Base-by-base conservation (phyloP, 2,329 filamentous ascomycete species). In the Colletotrichum sp. region DNA sequence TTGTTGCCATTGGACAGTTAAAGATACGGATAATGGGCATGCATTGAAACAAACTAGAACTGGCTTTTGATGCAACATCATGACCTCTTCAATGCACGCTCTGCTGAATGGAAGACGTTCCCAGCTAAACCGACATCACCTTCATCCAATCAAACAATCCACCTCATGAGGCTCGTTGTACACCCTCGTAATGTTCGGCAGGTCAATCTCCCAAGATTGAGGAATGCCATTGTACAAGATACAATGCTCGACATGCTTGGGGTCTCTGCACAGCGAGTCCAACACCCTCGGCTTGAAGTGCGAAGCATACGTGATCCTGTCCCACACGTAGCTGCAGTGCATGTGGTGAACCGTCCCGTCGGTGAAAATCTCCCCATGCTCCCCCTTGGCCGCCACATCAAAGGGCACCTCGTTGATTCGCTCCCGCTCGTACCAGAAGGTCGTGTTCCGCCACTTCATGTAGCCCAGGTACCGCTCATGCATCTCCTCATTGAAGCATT, bases 271-370 rank as follows among this genome's bases (percentile, higher is more conserved):
- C 13, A 74, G 66, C 13, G 71, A 70, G n/a, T 74, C 71, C 16
- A 74, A 32, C 1, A 74, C 59, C 12, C 67, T 68, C 4, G 71
- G 71, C 32, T 49, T 65, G 71, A 74, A 74, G 44, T 74, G 71
- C 2, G 71, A 70, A 6, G 71, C 71, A 28, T 74, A 74, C 24
- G 71, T 74, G 59, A 74, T 74, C 24, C 71, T 67, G 32, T 75
- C 72, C 72, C 68, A 71, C 7, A 75, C 68, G 21, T 75, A 75
- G 52, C 68, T 72, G 72, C 72, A 75, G 34, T 75, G 72, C 72
- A 71, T 71, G 36, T 71, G 68, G 24, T 75, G 72, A 24, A 75
- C 39, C 5, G 68, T 72, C 8, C 72, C 72, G 28, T 75, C 72
- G 5, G 72, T 75, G 36, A 66, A 75, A n/a, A 75, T 72, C 55